Percentiles rank a stretch among this genome's conserved stretches.
Conservation (phyloP, 441 rosid species). For the Adansonia madagascariensis region DNA sequence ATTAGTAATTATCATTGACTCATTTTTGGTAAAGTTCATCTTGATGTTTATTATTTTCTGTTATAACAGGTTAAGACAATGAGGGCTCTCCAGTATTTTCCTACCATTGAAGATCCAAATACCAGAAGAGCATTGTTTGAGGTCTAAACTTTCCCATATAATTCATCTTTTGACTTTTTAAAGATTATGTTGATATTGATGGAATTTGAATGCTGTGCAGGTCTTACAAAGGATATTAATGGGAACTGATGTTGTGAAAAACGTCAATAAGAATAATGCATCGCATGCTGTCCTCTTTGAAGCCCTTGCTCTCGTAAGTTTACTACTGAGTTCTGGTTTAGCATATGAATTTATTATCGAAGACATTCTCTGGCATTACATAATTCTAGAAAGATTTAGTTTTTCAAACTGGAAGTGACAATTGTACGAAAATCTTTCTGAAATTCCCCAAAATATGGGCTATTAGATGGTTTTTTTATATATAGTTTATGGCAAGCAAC, state of each 20-base stretch:
- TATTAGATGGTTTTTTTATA: not conserved
- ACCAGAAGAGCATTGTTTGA: conserved; percentile 91
- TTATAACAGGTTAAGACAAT: conserved; percentile 84
- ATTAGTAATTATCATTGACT: conserved; percentile 5
- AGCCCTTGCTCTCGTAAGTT: conserved; percentile 94
- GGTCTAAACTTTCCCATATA: conserved; percentile 47
- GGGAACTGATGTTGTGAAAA: conserved; percentile 99
- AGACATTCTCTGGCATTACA: not conserved
- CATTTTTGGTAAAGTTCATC: conserved; percentile 25
- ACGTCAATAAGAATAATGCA: conserved; percentile 98
- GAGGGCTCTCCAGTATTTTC: conserved; percentile 99
- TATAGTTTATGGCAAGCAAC: not conserved
- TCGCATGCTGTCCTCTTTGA: conserved; percentile 99
- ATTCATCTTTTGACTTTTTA: conserved; percentile 15
- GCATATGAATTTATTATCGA: conserved; percentile 17
- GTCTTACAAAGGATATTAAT: conserved; percentile 92
- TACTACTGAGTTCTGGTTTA: not conserved
- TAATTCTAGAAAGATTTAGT: not conserved
- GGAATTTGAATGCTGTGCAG: conserved; percentile 48
- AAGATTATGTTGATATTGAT: conserved; percentile 34
- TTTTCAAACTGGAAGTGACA: not conserved
- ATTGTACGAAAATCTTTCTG: not conserved
- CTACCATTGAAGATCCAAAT: conserved; percentile 96
- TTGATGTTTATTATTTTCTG: conserved; percentile 32
- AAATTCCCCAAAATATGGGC: not conserved